Percentiles rank a stretch among this genome's conserved stretches.
Evolutionary conservation across 768 basidiomycete species (phyloP).

Genomic region (Leccinum pellstonianum): DNA sequence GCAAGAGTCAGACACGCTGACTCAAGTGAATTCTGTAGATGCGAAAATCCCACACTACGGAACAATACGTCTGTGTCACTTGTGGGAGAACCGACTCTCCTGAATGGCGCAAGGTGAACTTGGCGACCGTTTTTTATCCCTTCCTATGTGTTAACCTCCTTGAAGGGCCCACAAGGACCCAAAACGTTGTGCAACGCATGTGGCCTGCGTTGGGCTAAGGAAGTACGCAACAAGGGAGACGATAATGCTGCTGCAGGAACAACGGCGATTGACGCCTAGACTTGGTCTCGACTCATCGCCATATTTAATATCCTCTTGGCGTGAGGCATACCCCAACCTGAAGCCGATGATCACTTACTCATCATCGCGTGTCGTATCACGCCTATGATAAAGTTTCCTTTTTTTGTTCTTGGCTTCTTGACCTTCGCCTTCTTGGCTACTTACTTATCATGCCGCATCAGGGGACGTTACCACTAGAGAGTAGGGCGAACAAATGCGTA

Average conservation of each 20-base stretch:
- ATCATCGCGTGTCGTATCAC: constrained; percentile 2
- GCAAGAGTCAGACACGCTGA: not conserved
- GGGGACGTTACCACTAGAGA: constrained; percentile 10
- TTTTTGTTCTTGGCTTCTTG: not conserved
- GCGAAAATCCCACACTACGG: constrained; percentile 44
- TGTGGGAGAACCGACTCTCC: constrained; percentile 96
- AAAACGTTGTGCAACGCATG: constrained; percentile 99
- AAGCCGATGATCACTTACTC: not conserved
- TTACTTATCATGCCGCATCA: constrained; percentile 7
- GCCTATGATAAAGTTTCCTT: constrained; percentile 14
- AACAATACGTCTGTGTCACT: constrained; percentile 85
- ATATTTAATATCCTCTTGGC: constrained; percentile 1
- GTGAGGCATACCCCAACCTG: constrained; percentile 6
- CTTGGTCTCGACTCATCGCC: not conserved
- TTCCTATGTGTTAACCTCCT: constrained; percentile 18
- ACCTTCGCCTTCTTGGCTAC: constrained; percentile 13
- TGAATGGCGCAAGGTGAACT: constrained; percentile 86
- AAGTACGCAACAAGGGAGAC: constrained; percentile 46
- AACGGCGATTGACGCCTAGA: constrained; percentile 19
- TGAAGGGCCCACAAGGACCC: constrained; percentile 85
- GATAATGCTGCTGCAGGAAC: constrained; percentile 28
- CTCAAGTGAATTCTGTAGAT: constrained; percentile 16
- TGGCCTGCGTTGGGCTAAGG: constrained; percentile 91
- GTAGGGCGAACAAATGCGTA: constrained; percentile 8
- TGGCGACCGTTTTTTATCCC: not conserved